These are phyloP conservation scores for Schizochytrium sp. DNA, from an alignment of 108 stramenopile genomes.

Conservation along the genomic window DNA sequence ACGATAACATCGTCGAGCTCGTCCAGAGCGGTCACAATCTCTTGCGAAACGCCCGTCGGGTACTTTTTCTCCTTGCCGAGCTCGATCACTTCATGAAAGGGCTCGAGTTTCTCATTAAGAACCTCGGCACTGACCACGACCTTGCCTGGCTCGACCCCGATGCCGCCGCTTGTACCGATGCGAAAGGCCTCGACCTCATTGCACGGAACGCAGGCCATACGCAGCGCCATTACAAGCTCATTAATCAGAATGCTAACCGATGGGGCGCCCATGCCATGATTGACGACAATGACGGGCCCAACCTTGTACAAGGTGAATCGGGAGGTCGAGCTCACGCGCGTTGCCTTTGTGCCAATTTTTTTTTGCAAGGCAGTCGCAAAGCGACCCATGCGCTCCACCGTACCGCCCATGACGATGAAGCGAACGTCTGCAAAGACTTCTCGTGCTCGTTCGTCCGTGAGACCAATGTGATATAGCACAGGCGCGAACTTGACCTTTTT, in stretches of 20 bases:
- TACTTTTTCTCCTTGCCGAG: not conserved
- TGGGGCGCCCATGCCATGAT: slow-evolving; percentile 7
- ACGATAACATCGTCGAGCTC: not conserved
- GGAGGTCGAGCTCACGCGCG: not conserved
- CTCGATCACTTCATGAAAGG: not conserved
- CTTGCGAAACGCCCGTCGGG: not conserved
- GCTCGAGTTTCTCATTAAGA: not conserved
- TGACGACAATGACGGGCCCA: not conserved
- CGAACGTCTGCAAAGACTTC: not conserved
- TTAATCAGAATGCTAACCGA: not conserved
- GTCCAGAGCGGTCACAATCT: not conserved
- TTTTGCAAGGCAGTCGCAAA: not conserved
- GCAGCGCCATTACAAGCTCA: not conserved
- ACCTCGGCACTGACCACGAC: not conserved
- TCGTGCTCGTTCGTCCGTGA: not conserved
- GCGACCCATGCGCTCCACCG: slow-evolving; percentile 7
- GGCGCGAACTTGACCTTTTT: not conserved
- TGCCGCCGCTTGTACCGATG: not conserved
- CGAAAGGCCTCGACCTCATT: not conserved
- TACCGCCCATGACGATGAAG: not conserved
- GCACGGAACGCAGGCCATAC: not conserved
- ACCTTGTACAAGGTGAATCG: not conserved
- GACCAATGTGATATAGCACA: not conserved
- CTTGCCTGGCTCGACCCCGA: not conserved
- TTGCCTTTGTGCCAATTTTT: not conserved